Evolutionary conservation across 495 filamentous ascomycete species (phyloP).

Genomic region (Pseudevernia furfuracea): DNA sequence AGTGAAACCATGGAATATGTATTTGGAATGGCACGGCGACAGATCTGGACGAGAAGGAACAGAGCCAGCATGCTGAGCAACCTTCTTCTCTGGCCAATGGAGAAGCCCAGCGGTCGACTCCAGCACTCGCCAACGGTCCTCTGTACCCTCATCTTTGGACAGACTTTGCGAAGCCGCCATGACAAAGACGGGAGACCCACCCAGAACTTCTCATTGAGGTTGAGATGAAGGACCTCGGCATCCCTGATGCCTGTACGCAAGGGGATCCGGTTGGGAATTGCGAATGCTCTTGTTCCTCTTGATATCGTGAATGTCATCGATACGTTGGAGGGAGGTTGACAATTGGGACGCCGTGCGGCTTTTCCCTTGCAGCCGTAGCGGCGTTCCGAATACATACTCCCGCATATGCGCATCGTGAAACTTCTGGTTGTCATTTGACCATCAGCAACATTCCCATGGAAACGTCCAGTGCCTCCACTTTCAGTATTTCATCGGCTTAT

Average conservation of each 20-base stretch:
- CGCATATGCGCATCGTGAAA: neutral
- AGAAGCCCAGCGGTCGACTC: too few relatives aligned
- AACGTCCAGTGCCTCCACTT: neutral
- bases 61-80: neutral
- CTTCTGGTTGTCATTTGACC: neutral
- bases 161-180: neutral
- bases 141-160: neutral
- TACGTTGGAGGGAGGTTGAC: neutral
- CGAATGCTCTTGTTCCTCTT: neutral
- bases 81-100: neutral
- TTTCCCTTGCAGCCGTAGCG: constrained; percentile 1
- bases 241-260: neutral
- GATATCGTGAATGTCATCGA: neutral
- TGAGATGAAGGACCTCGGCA: neutral
- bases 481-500: neutral
- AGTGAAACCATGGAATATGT: neutral
- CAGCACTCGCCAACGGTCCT: neutral
- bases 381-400: neutral
- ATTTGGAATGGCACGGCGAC: neutral
- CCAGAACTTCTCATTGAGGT: neutral
- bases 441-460: neutral
- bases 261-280: neutral
- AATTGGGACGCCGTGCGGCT: neutral
- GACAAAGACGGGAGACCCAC: neutral
- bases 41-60: neutral